These are phyloP conservation scores for Xylaria castorea DNA, from an alignment of 495 filamentous ascomycete species.

Conservation along the genomic window DNA sequence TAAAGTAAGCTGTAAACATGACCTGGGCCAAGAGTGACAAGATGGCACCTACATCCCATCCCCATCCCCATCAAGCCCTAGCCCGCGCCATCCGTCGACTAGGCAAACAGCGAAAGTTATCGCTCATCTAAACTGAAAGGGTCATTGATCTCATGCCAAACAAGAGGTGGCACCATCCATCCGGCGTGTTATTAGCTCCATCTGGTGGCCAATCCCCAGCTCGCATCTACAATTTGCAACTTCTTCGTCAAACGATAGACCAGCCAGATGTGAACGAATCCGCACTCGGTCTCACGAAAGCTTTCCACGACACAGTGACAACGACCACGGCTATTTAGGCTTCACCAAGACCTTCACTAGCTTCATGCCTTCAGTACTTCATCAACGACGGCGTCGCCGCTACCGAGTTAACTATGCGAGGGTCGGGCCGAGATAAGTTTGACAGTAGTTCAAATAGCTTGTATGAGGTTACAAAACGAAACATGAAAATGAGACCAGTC, in stretches of 20 bases:
- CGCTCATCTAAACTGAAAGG: background rate
- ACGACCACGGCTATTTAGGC: background rate
- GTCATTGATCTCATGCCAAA: background rate
- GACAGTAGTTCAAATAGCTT: background rate
- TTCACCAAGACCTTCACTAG: background rate
- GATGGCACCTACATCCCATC: background rate
- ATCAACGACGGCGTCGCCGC: background rate
- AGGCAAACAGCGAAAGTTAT: background rate
- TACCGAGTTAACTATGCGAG: background rate
- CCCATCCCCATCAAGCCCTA: background rate
- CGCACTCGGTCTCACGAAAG: background rate
- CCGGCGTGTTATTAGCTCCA: background rate
- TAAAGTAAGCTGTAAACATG: background rate
- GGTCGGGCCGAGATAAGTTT: background rate
- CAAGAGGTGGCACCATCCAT: background rate
- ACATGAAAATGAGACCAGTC: background rate
- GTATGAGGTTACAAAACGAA: background rate
- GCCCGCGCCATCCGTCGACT: background rate
- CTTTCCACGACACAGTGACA: background rate
- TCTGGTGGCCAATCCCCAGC: background rate
- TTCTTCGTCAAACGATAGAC: background rate
- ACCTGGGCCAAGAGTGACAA: background rate
- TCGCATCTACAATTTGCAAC: background rate
- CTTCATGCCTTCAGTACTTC: background rate
- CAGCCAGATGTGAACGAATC: background rate